Percentiles rank a stretch among this genome's conserved stretches.
phyloP scores from a whole-genome alignment of 2,329 filamentous ascomycete species.

The Stachybotrys chartarum region DNA sequence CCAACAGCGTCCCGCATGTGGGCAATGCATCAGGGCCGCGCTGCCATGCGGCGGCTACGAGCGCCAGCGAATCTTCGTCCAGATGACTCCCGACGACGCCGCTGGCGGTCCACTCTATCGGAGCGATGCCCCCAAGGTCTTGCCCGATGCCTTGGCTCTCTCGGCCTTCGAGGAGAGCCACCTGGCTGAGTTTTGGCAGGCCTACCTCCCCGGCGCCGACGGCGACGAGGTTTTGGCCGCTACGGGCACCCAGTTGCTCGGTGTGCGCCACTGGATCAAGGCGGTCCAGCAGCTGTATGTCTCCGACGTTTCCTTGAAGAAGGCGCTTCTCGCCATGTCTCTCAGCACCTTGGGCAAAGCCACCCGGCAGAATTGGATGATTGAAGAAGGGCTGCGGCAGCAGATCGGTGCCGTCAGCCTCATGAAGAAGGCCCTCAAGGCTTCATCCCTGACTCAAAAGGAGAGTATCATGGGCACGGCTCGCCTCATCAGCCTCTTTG shows the following conservation, averaged over 20 bases:
- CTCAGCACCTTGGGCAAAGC: neutral
- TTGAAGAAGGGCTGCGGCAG: neutral
- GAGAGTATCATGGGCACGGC: neutral
- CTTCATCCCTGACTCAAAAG: neutral
- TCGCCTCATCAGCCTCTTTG: neutral
- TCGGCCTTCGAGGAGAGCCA: neutral
- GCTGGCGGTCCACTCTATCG: conserved; percentile 4
- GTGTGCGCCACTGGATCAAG: neutral
- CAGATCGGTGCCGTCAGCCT: neutral
- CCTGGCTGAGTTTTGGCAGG: neutral
- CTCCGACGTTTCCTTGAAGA: neutral
- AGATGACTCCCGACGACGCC: conserved; percentile 13
- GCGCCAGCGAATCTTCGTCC: conserved; percentile 20
- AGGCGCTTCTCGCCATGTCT: neutral
- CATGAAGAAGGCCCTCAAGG: neutral
- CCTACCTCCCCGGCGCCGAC: neutral
- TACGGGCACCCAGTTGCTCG: neutral
- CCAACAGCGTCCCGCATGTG: neutral
- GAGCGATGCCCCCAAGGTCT: neutral
- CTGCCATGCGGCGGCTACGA: conserved; percentile 6
- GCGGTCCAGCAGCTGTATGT: neutral
- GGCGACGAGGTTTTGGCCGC: neutral
- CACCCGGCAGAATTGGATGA: neutral
- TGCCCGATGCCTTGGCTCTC: neutral
- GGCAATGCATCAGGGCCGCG: neutral